Base-by-base conservation (phyloP, 495 filamentous ascomycete species). In the Xylaria grammica region DNA sequence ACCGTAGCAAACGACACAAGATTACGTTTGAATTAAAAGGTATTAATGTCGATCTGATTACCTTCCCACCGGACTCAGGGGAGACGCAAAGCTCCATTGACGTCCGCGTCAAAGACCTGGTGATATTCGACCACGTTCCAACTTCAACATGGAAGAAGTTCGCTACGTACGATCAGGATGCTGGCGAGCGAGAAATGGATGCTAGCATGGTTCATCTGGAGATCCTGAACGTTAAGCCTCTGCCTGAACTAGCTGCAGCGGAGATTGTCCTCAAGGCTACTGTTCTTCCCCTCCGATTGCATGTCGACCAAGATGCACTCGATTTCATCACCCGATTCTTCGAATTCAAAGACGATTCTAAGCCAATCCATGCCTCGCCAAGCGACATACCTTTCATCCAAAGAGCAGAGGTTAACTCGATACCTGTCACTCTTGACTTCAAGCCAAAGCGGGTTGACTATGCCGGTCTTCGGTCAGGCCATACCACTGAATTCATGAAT, bases 101-200 rank as follows among this genome's bases (percentile, higher is more conserved):
- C 76, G 79, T 98, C 17, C 85, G 91, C 1, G 83, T 98, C 11
- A 81, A 84, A 38, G 90, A 98, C 58, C 76, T 97, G 10, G 93
- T 97, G 62, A 88, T 99, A 26, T 96, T 95, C 66, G 96, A 99
- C 75, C 92, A 97, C 72, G 85, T 98, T 0, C 91, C 93, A 2
- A 95, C 93, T 0, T 98, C 95, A 9, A 98, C 94, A 1, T 99
- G 96, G 96, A 95, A 91, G 76, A 98, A 97, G 71, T 98, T 99
- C 74, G 90, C 91, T 40, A 97, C 92, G 0, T 97, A 96, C 70
- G 92, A 96, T 82, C 86, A 88, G 48, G 93, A 97, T 74, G 89
- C 87, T 7, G 92, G 91, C 8, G 87, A 91, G 63, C 86, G 94
- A 24, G 91, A 97, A 77, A 91, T 88, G 70, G 88, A 89, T 17